Evolutionary conservation across 305 asterid species (phyloP), one percentile per base, ranked within the genome.

Genomic region (Fraxinus albicans): DNA sequence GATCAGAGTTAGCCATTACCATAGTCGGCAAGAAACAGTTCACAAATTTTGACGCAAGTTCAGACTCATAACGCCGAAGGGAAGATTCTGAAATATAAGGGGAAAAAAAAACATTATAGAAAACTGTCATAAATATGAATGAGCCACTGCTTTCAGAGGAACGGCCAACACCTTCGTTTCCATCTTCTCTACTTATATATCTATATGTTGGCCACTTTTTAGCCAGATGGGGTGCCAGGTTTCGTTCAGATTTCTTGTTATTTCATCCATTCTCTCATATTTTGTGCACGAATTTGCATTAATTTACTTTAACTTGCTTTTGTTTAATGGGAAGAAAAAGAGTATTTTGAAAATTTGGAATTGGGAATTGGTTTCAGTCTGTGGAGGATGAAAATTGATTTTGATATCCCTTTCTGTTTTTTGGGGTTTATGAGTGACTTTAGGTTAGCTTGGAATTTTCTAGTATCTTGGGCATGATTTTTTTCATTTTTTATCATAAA

Each of bases 171-270:
- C 87, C 85, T 78, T 81, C 89, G 6, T 79, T 84, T 55, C 87
- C 94, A 34, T 77, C 90, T 74, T 82, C 90, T 86, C 89, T 89
- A 33, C 88, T 94, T 73, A 21, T 81, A 23, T 81, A 87, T 90
- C 88, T 94, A 3, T 94, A 94, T 82, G 79, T 81, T 80, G 98
- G 97, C 75, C 98, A 94, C 83, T 90, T 93, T 83, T 85, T 93
- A 70, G 91, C 97, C 86, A 89, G 97, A 94, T 94, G 98, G 98
- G 89, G 95, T 88, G 95, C 97, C 92, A 95, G 98, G 97, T 95
- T 83, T 80, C 9, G 3, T 63, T 74, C 47, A 19, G 19, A 77
- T 27, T 53, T 40, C 80, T 82, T 75, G 6, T 70, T 47, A 73
- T 82, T 73, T 81, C n/a, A 2, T 25, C 42, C 2, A 8, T 34